Evolutionary conservation across 2,329 filamentous ascomycete species (phyloP), one percentile per base, ranked within the genome.

Genomic region (Botryotinia narcissicola): DNA sequence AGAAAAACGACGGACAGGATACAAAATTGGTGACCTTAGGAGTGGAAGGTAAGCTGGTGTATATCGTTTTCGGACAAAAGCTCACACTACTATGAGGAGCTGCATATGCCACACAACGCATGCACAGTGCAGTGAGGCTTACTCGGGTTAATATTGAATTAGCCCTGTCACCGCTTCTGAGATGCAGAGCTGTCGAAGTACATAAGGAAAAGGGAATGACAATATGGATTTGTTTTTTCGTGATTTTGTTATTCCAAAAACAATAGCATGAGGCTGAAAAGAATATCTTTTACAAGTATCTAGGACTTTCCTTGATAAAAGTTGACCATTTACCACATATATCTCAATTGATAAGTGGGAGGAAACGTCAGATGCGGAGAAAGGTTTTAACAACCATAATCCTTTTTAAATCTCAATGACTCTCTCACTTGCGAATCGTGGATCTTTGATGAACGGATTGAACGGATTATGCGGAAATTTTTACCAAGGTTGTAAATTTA

Each of bases 111-210:
- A 72, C 62, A 68, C 46, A 42, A 57, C 51, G 61, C 32, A 68
- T 68, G 64, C 64, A 68, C 64, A 68, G 44, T 62, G 40, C 48
- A 68, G 71, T 72, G 71, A 72, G 71, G 71, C 71, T 72, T 68
- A 72, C 71, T 72, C 71, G 71, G 71, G 62, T 72, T 72, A 72
- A 72, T 72, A 54, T 72, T 60, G 71, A 68, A 72, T 72, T 72
- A 68, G 62, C 71, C 71, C 71, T n/a, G 62, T 72, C 71, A 72
- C 71, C 71, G 62, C 71, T 68, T 51, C 37, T 40, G 20, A 72
- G 37, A 72, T 72, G 61, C 48, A 68, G 71, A 68, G 40, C 40
- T 68, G 32, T 66, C 29, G 46, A 64, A 54, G 44, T 37, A 72
- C 62, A 72, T 72, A 60, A 72, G 42, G 62, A 29, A 67, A 72